Evolutionary conservation across 202 grass and related monocot species (phyloP).

Genomic region (Panicum virgatum): DNA sequence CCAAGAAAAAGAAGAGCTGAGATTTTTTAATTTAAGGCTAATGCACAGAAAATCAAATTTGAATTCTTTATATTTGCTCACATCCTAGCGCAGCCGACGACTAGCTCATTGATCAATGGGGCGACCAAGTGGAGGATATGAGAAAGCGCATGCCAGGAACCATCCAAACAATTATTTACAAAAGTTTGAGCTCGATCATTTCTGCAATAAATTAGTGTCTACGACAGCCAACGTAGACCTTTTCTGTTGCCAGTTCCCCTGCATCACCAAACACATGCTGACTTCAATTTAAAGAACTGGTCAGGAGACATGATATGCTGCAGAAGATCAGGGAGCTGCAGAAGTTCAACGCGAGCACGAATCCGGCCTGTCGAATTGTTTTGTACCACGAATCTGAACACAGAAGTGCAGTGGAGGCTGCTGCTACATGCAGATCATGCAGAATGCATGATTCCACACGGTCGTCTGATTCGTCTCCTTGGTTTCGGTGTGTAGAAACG

Average conservation of each 20-base stretch:
- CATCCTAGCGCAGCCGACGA: no score
- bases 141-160: not conserved
- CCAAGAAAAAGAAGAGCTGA: no score
- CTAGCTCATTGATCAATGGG: not conserved
- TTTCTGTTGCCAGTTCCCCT: not conserved
- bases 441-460: not conserved
- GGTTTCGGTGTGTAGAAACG: not conserved
- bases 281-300: not conserved
- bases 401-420: not conserved
- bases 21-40: no score
- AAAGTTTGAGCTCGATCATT: not conserved
- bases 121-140: not conserved
- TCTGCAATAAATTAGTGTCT: not conserved
- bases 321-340: not conserved
- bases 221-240: not conserved
- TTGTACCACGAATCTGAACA: not conserved
- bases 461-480: not conserved
- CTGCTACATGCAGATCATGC: not conserved
- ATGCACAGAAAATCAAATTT: no score
- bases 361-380: not conserved
- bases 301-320: not conserved
- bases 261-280: not conserved
- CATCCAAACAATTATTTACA: not conserved
- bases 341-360: not conserved
- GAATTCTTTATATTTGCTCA: no score